phyloP scores from a whole-genome alignment of 805 yeast genomes.

The Hyphopichia homilentoma region DNA sequence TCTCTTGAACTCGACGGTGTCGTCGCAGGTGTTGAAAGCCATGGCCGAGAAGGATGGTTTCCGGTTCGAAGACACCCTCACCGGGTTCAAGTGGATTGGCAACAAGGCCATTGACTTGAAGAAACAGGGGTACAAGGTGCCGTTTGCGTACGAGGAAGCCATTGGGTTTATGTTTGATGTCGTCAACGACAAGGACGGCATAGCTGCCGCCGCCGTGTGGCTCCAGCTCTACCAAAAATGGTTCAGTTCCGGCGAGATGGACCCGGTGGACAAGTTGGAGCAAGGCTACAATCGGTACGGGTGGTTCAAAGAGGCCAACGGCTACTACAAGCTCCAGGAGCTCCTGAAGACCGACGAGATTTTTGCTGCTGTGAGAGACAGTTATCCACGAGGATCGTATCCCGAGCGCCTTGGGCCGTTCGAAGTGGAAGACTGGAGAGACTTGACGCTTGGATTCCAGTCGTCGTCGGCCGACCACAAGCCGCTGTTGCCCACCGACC shows the following conservation, averaged over 20 bases:
- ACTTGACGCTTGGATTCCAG: slow-evolving; percentile 79
- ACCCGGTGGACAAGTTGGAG: slow-evolving; percentile 50
- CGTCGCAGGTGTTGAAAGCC: slow-evolving; percentile 72
- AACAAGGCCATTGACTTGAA: slow-evolving; percentile 77
- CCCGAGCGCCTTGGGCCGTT: slow-evolving; percentile 59
- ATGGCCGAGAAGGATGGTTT: slow-evolving; percentile 65
- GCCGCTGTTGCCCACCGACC: slow-evolving; percentile 70
- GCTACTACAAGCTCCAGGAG: slow-evolving; percentile 70
- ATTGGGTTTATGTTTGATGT: slow-evolving; percentile 88
- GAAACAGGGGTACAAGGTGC: slow-evolving; percentile 59
- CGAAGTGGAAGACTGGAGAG: slow-evolving; percentile 67
- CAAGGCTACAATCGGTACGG: slow-evolving; percentile 67
- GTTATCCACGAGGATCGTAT: slow-evolving; percentile 17
- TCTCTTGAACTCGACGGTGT: slow-evolving; percentile 85
- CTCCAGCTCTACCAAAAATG: slow-evolving; percentile 62
- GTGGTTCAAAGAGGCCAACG: slow-evolving; percentile 78
- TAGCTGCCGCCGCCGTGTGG: slow-evolving; percentile 74
- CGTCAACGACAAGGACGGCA: slow-evolving; percentile 91
- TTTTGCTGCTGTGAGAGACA: slow-evolving; percentile 49
- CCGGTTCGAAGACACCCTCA: slow-evolving; percentile 73
- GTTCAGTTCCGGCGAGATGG: slow-evolving; percentile 29
- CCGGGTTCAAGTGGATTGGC: slow-evolving; percentile 98
- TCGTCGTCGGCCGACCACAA: slow-evolving; percentile 53
- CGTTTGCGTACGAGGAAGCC: slow-evolving; percentile 94
- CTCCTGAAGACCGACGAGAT: slow-evolving; percentile 48